phyloP scores from a whole-genome alignment of 2,329 filamentous ascomycete species.

The Ambrosiella xylebori region DNA sequence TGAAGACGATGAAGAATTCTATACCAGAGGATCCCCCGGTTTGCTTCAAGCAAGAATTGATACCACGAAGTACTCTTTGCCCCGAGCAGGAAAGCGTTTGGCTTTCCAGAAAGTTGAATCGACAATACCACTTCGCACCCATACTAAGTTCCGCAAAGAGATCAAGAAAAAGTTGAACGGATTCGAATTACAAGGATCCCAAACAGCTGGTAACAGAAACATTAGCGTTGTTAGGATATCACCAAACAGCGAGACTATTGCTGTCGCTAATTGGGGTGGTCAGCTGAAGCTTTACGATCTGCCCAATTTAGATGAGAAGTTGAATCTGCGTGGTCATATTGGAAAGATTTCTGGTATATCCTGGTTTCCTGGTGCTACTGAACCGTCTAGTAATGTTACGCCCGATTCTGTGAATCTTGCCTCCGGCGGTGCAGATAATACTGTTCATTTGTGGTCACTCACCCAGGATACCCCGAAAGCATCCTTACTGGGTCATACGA shows the following conservation, averaged over 20 bases:
- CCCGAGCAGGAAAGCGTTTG: constrained; percentile 60
- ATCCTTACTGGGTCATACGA: constrained; percentile 67
- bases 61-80: constrained; percentile 71
- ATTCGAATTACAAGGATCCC: constrained; percentile 85
- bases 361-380: constrained; percentile 72
- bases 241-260: constrained; percentile 66
- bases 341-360: constrained; percentile 79
- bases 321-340: constrained; percentile 63
- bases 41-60: constrained; percentile 59
- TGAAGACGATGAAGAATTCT: constrained; percentile 80
- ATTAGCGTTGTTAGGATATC: constrained; percentile 85
- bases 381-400: constrained; percentile 54
- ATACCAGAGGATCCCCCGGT: constrained; percentile 62
- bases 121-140: constrained; percentile 67
- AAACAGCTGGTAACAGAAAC: constrained; percentile 78
- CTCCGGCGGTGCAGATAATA: constrained; percentile 75
- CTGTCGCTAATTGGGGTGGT: constrained; percentile 85
- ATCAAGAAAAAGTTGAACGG: constrained; percentile 67
- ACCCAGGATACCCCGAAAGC: constrained; percentile 69
- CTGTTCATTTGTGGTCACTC: constrained; percentile 80
- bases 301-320: constrained; percentile 62
- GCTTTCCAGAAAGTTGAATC: constrained; percentile 66
- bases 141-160: constrained; percentile 80
- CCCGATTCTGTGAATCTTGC: constrained; percentile 65
- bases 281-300: constrained; percentile 74